Evolutionary conservation across 1,284 basidiomycete species (phyloP).

Genomic region (Polyporus tsugae): DNA sequence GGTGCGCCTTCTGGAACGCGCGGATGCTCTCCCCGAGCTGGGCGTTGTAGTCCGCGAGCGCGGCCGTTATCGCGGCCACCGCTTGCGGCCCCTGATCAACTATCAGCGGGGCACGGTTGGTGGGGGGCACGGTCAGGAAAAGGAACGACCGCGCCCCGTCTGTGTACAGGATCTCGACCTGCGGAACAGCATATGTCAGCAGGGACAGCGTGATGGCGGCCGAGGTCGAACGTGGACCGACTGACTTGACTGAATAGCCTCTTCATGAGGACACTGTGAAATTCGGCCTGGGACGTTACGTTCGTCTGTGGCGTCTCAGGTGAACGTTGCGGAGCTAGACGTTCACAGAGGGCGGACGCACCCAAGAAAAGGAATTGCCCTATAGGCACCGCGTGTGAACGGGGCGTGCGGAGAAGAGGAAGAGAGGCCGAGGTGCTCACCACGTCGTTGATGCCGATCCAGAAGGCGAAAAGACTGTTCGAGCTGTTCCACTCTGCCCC

Average conservation of each 20-base stretch:
- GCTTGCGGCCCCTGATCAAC: conserved; percentile 55
- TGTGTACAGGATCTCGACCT: conserved; percentile 63
- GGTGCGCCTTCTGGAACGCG: conserved; percentile 52
- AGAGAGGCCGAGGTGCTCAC: conserved; percentile 41
- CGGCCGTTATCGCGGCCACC: conserved; percentile 47
- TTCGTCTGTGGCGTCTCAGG: conserved; percentile 52
- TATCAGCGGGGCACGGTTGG: conserved; percentile 63
- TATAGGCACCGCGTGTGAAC: conserved; percentile 34
- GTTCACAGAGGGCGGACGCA: conserved; percentile 35
- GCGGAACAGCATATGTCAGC: conserved; percentile 11
- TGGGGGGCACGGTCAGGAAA: conserved; percentile 73
- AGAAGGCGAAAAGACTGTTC: conserved; percentile 66
- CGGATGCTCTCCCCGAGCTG: conserved; percentile 51
- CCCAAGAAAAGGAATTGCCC: conserved; percentile 64
- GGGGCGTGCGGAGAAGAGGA: conserved; percentile 7
- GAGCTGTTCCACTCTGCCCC: conserved; percentile 61
- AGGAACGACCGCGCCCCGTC: conserved; percentile 69
- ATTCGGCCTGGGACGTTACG: conserved; percentile 55
- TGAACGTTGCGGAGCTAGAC: too few species aligned
- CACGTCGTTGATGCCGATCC: conserved; percentile 75
- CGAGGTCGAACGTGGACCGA: not conserved
- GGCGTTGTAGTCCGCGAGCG: conserved; percentile 60
- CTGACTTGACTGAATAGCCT: conserved; percentile 64
- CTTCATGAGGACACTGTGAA: conserved; percentile 60
- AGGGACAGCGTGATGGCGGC: not conserved